Evolutionary conservation across 2,329 filamentous ascomycete genomes (phyloP).

Genomic region (Ophidiomyces ophidiicola): DNA sequence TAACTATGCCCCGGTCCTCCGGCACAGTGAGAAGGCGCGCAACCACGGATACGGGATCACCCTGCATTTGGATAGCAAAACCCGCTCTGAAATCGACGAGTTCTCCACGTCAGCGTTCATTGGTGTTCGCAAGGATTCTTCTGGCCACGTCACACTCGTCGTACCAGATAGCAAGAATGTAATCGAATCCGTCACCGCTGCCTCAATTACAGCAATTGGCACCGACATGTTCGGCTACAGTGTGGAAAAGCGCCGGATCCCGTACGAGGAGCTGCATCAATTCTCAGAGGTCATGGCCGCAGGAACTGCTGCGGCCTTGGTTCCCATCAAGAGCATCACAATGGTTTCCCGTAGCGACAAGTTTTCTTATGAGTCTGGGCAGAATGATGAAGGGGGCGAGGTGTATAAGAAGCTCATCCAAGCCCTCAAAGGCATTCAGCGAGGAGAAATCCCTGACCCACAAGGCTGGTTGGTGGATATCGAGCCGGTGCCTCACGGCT

Average conservation of each 20-base stretch:
- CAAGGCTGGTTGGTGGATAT: constrained; percentile 55
- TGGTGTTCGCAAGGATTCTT: constrained; percentile 51
- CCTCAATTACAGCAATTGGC: constrained; percentile 65
- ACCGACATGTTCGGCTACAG: constrained; percentile 63
- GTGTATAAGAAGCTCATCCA: constrained; percentile 59
- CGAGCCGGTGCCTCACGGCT: constrained; percentile 25
- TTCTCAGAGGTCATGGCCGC: constrained; percentile 81
- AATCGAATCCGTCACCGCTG: constrained; percentile 75
- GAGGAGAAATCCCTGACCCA: constrained; percentile 62
- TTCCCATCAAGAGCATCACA: constrained; percentile 85
- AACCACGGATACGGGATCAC: constrained; percentile 83
- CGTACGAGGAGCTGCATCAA: constrained; percentile 47
- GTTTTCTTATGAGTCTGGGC: constrained; percentile 41
- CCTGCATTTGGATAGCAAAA: constrained; percentile 77
- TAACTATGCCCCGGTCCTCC: constrained; percentile 86
- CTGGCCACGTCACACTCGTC: constrained; percentile 54
- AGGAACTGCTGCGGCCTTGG: constrained; percentile 79
- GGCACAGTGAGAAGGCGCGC: constrained; percentile 72
- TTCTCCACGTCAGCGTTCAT: constrained; percentile 93
- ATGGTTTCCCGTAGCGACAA: constrained; percentile 48
- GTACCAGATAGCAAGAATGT: constrained; percentile 81
- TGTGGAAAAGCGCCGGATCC: constrained; percentile 58
- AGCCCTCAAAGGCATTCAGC: constrained; percentile 74
- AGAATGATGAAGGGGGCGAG: constrained; percentile 44
- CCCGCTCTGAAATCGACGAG: constrained; percentile 78